Conservation (phyloP, 1,139 yeast genomes). For the Hemisphaericaspora xylanilytica region DNA sequence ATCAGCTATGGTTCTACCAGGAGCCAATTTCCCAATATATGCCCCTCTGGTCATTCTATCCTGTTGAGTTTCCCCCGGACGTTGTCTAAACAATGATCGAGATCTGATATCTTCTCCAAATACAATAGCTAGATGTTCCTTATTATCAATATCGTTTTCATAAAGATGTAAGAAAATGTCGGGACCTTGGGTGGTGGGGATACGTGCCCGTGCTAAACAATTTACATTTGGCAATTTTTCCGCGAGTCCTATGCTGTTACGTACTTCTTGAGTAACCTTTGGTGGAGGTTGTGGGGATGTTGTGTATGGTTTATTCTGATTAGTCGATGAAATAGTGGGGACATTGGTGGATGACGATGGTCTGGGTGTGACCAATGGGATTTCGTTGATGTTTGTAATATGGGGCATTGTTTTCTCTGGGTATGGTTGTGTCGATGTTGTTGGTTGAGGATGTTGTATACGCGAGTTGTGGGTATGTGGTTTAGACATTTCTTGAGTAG, state of each 20-base stretch:
- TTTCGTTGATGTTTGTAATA: conserved; percentile 12
- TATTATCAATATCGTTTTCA: conserved; percentile 78
- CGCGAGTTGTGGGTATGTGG: background rate
- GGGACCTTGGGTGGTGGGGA: conserved; percentile 90
- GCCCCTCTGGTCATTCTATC: conserved; percentile 98
- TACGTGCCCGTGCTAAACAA: conserved; percentile 89
- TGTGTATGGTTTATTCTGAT: background rate
- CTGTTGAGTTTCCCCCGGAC: conserved; percentile 76
- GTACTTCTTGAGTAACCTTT: conserved; percentile 13
- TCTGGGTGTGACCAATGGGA: conserved; percentile 17
- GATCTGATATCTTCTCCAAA: conserved; percentile 92
- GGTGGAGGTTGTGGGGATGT: conserved; percentile 15
- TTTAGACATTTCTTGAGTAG: background rate
- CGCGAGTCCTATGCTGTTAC: conserved; percentile 23
- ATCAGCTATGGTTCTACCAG: conserved; percentile 77
- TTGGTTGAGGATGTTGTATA: conserved; percentile 6
- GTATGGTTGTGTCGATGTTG: background rate
- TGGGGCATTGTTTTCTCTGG: background rate
- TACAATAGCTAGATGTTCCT: conserved; percentile 96
- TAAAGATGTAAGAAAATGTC: conserved; percentile 91
- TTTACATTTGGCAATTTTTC: conserved; percentile 61
- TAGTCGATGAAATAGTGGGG: conserved; percentile 4
- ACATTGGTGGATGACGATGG: conserved; percentile 9
- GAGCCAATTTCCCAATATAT: conserved; percentile 81
- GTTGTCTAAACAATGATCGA: conserved; percentile 58